Conservation (phyloP, 1,284 basidiomycete genomes). For the Cryptococcus sp. region DNA sequence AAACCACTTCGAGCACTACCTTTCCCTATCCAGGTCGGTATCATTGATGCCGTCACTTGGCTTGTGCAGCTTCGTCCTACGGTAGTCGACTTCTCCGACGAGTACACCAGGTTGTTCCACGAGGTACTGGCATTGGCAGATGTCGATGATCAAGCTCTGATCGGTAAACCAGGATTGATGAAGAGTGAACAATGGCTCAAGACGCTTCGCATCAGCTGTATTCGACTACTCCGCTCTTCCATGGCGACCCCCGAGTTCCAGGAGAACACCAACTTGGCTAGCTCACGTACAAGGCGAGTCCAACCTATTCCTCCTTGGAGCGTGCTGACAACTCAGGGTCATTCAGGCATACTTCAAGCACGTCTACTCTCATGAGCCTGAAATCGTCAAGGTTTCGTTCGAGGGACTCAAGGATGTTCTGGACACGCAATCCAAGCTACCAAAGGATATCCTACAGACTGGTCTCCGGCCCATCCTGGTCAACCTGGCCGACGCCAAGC, state of each 20-base stretch:
- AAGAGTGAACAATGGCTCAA: conserved; percentile 80
- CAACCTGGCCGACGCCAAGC: conserved; percentile 95
- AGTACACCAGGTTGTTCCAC: conserved; percentile 85
- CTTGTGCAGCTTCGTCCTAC: conserved; percentile 79
- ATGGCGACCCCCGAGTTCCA: conserved; percentile 94
- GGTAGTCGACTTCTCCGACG: conserved; percentile 84
- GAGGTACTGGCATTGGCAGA: conserved; percentile 94
- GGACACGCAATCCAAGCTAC: conserved; percentile 83
- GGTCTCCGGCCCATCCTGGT: conserved; percentile 94
- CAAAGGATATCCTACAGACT: conserved; percentile 91
- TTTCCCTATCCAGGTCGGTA: conserved; percentile 94
- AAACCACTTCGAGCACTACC: conserved; percentile 96
- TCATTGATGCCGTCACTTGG: conserved; percentile 96
- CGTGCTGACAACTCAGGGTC: conserved; percentile 59
- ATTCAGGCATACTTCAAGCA: conserved; percentile 98
- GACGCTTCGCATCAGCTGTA: conserved; percentile 90
- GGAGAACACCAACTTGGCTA: conserved; percentile 62
- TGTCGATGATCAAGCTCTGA: conserved; percentile 81
- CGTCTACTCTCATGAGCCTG: conserved; percentile 85
- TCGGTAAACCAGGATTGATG: conserved; percentile 69
- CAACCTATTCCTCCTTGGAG: too few relatives aligned
- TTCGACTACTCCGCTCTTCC: conserved; percentile 86
- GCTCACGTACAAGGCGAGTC: conserved; percentile 72
- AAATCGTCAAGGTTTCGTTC: conserved; percentile 94
- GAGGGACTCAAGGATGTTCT: conserved; percentile 88